These are phyloP conservation scores for Yamadazyma jaroonii DNA, from an alignment of 1,139 yeast species.

Conservation along the genomic window DNA sequence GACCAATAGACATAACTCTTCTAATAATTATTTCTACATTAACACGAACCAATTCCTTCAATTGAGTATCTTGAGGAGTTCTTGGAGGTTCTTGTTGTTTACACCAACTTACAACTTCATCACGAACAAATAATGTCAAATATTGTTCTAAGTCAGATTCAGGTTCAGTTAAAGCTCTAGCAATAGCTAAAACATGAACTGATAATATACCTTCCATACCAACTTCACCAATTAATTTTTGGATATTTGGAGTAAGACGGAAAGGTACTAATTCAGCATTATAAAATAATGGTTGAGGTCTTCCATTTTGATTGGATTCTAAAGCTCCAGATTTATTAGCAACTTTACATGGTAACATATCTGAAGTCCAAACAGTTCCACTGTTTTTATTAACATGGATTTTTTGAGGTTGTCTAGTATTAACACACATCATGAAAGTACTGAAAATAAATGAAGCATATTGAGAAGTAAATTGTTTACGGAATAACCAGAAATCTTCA, in stretches of 20 bases:
- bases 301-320: constrained; percentile 53
- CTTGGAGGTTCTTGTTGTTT: constrained; percentile 73
- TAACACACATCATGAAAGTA: constrained; percentile 93
- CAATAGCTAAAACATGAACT: constrained; percentile 79
- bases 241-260: constrained; percentile 93
- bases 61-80: constrained; percentile 69
- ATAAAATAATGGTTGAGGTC: constrained; percentile 83
- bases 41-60: constrained; percentile 82
- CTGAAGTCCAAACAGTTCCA: constrained; percentile 92
- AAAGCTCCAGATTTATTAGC: constrained; percentile 60
- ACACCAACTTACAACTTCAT: constrained; percentile 93
- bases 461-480: constrained; percentile 92
- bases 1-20: constrained; percentile 68
- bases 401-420: constrained; percentile 91
- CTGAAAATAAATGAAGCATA: constrained; percentile 94
- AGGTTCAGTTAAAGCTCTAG: constrained; percentile 85
- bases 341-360: constrained; percentile 87
- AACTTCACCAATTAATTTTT: constrained; percentile 88
- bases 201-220: constrained; percentile 90
- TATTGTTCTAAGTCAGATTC: constrained; percentile 87
- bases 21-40: constrained; percentile 86
- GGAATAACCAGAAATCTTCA: constrained; percentile 96
- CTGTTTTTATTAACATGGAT: constrained; percentile 77
- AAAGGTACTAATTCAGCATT: constrained; percentile 96
- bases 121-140: constrained; percentile 87